A percentile compares a stretch with the other conserved stretches of the same genome.
phyloP scores from a whole-genome alignment of 768 basidiomycete species.

The Neoboletus magnificus region DNA sequence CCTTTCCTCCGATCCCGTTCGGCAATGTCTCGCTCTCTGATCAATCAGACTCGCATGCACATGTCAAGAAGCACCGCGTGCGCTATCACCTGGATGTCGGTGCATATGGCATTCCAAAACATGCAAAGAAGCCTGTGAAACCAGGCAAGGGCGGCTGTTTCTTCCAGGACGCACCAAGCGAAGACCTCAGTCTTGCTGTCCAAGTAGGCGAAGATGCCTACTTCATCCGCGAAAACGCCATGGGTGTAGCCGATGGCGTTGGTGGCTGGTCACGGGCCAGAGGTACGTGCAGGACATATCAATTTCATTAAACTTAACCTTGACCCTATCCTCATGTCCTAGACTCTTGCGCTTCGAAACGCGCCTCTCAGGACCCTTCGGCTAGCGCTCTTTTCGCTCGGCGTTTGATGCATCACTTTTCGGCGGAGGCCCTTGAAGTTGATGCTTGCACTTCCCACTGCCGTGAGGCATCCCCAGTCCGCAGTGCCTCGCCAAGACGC shows the following conservation, averaged over 20 bases:
- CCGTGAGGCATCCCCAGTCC: constrained; percentile 37
- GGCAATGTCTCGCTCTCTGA: constrained; percentile 26
- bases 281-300: constrained; percentile 30
- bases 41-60: constrained; percentile 28
- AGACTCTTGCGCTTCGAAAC: constrained; percentile 23
- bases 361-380: constrained; percentile 39
- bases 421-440: constrained; percentile 44
- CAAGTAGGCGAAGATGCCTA: constrained; percentile 95
- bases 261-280: constrained; percentile 76
- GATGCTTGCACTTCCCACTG: constrained; percentile 7
- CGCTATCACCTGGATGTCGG: constrained; percentile 66
- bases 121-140: constrained; percentile 23
- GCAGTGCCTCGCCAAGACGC: constrained; percentile 43
- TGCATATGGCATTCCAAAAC: constrained; percentile 84
- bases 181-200: constrained; percentile 50
- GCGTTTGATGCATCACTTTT: constrained; percentile 83
- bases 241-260: constrained; percentile 95
- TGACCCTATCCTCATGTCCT: not conserved
- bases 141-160: constrained; percentile 28
- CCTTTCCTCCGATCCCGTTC: constrained; percentile 31
- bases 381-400: constrained; percentile 64
- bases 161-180: constrained; percentile 28
- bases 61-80: constrained; percentile 31
- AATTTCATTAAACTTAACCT: constrained; percentile 7
- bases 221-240: constrained; percentile 74